Evolutionary conservation across 306 rosid genomes (phyloP).

Genomic region (Argentina anserina): DNA sequence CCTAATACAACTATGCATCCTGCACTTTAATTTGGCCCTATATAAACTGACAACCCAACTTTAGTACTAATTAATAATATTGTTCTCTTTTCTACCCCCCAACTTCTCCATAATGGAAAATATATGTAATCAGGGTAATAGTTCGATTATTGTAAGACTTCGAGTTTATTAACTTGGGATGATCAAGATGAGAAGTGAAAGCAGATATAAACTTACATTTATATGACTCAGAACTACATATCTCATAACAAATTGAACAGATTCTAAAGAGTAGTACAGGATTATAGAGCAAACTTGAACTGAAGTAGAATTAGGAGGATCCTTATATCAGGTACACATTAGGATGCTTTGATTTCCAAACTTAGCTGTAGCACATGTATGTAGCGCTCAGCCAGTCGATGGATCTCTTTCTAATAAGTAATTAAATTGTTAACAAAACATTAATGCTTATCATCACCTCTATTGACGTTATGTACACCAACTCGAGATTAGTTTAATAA

Average conservation of each 20-base stretch:
- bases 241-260: too few species aligned
- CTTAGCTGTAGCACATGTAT: conserved; percentile 2
- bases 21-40: neutral
- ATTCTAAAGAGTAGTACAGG: neutral
- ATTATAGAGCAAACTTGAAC: neutral
- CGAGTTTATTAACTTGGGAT: neutral
- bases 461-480: conserved; percentile 2
- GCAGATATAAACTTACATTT: neutral
- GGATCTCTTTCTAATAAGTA: neutral
- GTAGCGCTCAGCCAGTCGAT: conserved; percentile 5
- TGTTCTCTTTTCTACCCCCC: neutral
- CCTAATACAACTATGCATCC: neutral
- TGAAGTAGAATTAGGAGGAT: neutral
- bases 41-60: neutral
- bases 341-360: neutral
- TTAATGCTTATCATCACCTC: conserved; percentile 12
- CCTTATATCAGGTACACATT: neutral
- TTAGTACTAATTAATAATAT: neutral
- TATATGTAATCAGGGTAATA: too few species aligned
- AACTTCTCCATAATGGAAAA: neutral
- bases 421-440: neutral
- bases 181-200: neutral
- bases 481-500: neutral
- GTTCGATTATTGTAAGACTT: too few species aligned
- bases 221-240: neutral